phyloP scores from a whole-genome alignment of 1,139 yeast species.

The Saccharomyces pastorianus region DNA sequence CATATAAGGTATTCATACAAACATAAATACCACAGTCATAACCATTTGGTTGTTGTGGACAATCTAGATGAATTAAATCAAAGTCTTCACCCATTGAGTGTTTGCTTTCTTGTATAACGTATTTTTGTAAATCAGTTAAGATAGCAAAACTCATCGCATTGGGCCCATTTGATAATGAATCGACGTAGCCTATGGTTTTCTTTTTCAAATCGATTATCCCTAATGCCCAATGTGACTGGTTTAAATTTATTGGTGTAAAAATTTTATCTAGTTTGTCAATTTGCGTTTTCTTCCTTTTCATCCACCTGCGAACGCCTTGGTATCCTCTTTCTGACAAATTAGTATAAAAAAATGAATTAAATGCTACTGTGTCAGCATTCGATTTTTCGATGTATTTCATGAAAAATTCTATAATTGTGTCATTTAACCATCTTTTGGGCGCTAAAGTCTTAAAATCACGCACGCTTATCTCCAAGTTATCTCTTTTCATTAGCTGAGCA shows the following conservation, averaged over 20 bases:
- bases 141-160: constrained; percentile 52
- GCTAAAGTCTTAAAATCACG: constrained; percentile 65
- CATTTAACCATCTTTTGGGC: constrained; percentile 81
- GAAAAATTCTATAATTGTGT: constrained; percentile 80
- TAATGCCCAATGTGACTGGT: constrained; percentile 87
- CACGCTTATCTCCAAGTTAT: constrained; percentile 52
- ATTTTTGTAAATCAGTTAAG: constrained; percentile 46
- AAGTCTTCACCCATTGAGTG: constrained; percentile 34
- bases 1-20: constrained; percentile 64
- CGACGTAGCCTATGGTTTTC: constrained; percentile 60
- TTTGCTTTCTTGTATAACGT: constrained; percentile 51
- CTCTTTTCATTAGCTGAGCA: constrained; percentile 36
- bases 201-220: constrained; percentile 63
- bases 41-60: constrained; percentile 88
- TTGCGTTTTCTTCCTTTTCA: constrained; percentile 69
- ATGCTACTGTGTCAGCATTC: constrained; percentile 44
- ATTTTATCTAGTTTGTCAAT: constrained; percentile 57
- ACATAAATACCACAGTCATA: constrained; percentile 94
- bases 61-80: constrained; percentile 35
- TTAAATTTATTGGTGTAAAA: constrained; percentile 75
- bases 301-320: constrained; percentile 80
- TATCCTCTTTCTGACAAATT: constrained; percentile 68
- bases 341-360: constrained; percentile 83
- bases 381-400: constrained; percentile 45
- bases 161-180: constrained; percentile 47